Conservation (phyloP, 306 rosid species). For the Medicago lupulina region DNA sequence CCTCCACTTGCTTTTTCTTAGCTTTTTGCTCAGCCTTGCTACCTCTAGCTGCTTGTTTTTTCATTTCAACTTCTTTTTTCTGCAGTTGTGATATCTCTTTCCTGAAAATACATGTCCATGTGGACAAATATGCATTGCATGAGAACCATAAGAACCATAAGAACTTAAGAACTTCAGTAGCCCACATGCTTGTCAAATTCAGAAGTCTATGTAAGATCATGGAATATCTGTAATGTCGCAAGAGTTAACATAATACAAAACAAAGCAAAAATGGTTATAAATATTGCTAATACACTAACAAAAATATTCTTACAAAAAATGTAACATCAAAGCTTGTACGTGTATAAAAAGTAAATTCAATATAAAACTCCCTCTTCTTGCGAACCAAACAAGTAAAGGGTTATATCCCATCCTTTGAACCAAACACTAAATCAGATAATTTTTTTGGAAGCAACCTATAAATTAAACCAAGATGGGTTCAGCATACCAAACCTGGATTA, state of each 20-base stretch:
- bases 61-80: conserved; percentile 81
- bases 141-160: conserved; percentile 3
- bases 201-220: neutral
- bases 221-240: neutral
- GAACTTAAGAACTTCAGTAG: neutral
- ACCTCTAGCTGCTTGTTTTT: conserved; percentile 86
- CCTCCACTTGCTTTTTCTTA: conserved; percentile 97
- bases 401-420: neutral
- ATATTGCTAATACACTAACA: neutral
- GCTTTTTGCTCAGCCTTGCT: conserved; percentile 96
- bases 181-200: neutral
- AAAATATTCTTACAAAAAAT: neutral
- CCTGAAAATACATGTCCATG: conserved; percentile 54
- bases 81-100: conserved; percentile 79
- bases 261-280: neutral
- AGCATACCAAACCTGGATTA: neutral
- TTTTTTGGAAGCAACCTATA: neutral
- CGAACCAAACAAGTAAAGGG: neutral
- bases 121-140: conserved; percentile 9
- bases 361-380: neutral
- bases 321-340: neutral
- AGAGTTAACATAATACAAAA: neutral
- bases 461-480: neutral
- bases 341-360: neutral
- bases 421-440: neutral